Evolutionary conservation across 1,139 yeast genomes (phyloP).

Genomic region (Kazachstania sp.): DNA sequence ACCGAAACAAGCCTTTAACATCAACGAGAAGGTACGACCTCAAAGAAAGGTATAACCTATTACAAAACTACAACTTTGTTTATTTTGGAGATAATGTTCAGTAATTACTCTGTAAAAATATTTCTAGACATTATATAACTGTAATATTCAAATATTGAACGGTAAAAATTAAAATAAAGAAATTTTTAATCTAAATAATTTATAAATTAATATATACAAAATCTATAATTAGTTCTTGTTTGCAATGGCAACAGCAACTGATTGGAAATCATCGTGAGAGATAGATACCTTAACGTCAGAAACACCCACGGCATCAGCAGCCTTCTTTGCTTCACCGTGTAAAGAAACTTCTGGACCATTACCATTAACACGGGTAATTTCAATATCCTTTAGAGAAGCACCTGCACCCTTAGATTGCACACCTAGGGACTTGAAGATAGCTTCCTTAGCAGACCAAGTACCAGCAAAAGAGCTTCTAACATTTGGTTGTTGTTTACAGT

Average conservation of each 20-base stretch:
- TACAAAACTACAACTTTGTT: no score
- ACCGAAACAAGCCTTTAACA: no score
- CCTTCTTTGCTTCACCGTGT: conserved; percentile 64
- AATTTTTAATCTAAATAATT: background rate
- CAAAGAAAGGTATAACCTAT: no score
- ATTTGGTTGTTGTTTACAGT: conserved; percentile 64
- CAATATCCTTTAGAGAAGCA: conserved; percentile 85
- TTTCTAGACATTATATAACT: no score
- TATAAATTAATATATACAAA: background rate
- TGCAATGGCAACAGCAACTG: conserved; percentile 93
- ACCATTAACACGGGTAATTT: conserved; percentile 61
- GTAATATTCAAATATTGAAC: no score
- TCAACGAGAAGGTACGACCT: no score
- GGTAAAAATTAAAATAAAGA: background rate
- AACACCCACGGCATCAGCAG: conserved; percentile 66
- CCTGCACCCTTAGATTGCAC: conserved; percentile 91
- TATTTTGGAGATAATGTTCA: no score
- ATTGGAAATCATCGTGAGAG: conserved; percentile 93
- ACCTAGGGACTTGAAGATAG: conserved; percentile 92
- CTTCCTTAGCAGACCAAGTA: conserved; percentile 98
- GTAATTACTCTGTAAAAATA: no score
- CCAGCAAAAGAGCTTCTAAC: conserved; percentile 94
- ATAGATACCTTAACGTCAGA: conserved; percentile 74
- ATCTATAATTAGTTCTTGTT: conserved; percentile 11
- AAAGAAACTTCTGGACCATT: conserved; percentile 80